phyloP scores from a whole-genome alignment of 345 rosid genomes.

The Psidium friedrichsthalianum region DNA sequence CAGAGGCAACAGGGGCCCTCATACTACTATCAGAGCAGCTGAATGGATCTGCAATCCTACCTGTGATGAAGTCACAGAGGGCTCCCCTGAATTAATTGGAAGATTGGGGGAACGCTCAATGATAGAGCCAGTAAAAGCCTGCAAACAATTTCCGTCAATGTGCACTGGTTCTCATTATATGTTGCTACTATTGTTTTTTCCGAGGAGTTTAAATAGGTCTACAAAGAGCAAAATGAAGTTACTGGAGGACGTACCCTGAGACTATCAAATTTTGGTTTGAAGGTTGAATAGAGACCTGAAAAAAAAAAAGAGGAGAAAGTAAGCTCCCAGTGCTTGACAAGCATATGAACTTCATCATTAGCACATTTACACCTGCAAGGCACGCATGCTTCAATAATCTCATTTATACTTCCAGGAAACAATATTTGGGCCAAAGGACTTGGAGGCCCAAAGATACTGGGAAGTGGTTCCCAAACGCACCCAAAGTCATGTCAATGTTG shows the following conservation, averaged over 20 bases:
- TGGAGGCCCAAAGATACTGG: too few relatives aligned
- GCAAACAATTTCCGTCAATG: not conserved
- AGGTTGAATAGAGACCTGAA: conserved; percentile 29
- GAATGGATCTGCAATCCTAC: conserved; percentile 11
- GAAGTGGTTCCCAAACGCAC: too few relatives aligned
- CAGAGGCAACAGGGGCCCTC: not conserved
- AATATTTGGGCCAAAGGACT: too few relatives aligned
- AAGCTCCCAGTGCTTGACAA: not conserved
- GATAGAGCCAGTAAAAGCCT: conserved; percentile 76
- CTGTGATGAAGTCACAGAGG: conserved; percentile 25
- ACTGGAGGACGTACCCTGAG: conserved; percentile 23
- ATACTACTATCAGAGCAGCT: not conserved
- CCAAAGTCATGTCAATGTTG: not conserved
- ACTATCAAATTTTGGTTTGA: conserved; percentile 26
- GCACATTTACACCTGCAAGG: not conserved
- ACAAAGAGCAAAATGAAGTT: not conserved
- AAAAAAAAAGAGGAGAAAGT: not conserved
- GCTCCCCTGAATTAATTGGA: conserved; percentile 11
- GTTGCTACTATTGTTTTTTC: not conserved
- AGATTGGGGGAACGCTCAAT: conserved; percentile 41
- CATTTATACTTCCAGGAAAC: not conserved
- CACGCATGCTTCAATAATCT: not conserved
- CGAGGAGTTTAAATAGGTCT: not conserved
- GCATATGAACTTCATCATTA: not conserved
- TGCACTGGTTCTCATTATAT: not conserved